Evolutionary conservation across 2,329 filamentous ascomycete species (phyloP), one percentile per base, ranked within the genome.

Genomic region (Grosmannia serpens): DNA sequence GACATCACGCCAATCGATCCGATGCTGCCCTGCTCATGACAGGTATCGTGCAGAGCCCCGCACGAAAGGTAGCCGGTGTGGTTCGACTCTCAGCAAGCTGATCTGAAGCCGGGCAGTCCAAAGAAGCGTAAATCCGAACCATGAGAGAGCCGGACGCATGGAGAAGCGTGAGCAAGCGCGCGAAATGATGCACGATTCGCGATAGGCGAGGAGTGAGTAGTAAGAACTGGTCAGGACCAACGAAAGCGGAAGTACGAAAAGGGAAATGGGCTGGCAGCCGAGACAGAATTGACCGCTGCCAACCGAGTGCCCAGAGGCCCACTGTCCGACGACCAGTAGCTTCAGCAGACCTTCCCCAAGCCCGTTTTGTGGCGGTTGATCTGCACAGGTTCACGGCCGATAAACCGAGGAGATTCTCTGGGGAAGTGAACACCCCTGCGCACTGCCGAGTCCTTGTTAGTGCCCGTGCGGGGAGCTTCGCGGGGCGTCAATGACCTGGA

Each of bases 1-100:
- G 62, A 62, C 63, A 65, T 65, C 58, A 26, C 26, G 10, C 8
- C 46, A 15, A 31, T 13, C 6, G 7, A 10, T 22, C 27, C 24
- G 24, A 5, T 2, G 29, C 6, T 27, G 24, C 8, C 13, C 26
- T 47, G 26, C 7, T 55, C 41, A 55, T 47, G 27, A 24, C n/a
- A 53, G 9, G 31, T 15, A 31, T 22, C 24, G 8, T 26, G 27
- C 4, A 29, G 26, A 50, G 26, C 15, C 26, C 24, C 47, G 47
- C 11, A 26, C 13, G 15, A 1, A 26, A 3, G 47, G 24, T 38
- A 38, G 15, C n/a, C n/a, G n/a, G n/a, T n/a, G n/a, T n/a, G n/a
- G n/a, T n/a, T n/a, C n/a, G n/a, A n/a, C n/a, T n/a, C n/a, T n/a
- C n/a, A n/a, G n/a, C n/a, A n/a, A n/a, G n/a, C n/a, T n/a, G n/a